Percentiles rank a stretch among this genome's conserved stretches.
Evolutionary conservation across 75 land plant genomes (phyloP).

Genomic region (Selaginella tamariscina): DNA sequence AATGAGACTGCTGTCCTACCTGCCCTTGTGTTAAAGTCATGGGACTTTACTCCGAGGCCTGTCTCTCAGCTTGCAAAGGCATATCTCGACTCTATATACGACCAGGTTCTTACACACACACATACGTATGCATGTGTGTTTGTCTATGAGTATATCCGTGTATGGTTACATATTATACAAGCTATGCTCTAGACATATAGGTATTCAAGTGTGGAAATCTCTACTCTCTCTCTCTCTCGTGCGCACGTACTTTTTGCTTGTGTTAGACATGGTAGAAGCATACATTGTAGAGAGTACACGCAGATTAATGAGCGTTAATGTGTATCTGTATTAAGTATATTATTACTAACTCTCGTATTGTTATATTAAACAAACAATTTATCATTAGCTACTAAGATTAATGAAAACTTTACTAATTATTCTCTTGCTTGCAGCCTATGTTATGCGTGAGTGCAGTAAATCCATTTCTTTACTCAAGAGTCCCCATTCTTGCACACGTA

Average conservation of each 20-base stretch:
- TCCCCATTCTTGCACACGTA: constrained; percentile 63
- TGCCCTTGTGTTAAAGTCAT: constrained; percentile 69
- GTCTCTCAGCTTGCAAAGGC: constrained; percentile 94
- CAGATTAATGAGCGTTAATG: too few species aligned
- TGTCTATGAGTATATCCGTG: not conserved
- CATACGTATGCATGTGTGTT: not conserved
- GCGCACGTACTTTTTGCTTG: too few species aligned
- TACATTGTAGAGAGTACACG: too few species aligned
- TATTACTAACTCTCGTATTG: too few species aligned
- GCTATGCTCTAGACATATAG: not conserved
- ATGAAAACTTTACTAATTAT: too few species aligned
- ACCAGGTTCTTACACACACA: constrained; percentile 43
- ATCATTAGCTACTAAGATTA: not conserved
- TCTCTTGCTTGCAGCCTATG: constrained; percentile 64
- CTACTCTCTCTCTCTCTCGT: too few species aligned
- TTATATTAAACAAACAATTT: not conserved
- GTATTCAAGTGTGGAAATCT: not conserved
- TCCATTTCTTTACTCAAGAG: constrained; percentile 73
- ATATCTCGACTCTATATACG: constrained; percentile 76
- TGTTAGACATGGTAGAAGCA: too few species aligned
- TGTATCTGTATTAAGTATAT: too few species aligned
- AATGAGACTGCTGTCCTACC: constrained; percentile 85
- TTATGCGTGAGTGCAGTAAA: constrained; percentile 95
- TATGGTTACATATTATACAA: not conserved
- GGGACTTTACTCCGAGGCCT: constrained; percentile 78